Base-by-base conservation (phyloP, 2,329 filamentous ascomycete genomes). In the Acarospora socialis region DNA sequence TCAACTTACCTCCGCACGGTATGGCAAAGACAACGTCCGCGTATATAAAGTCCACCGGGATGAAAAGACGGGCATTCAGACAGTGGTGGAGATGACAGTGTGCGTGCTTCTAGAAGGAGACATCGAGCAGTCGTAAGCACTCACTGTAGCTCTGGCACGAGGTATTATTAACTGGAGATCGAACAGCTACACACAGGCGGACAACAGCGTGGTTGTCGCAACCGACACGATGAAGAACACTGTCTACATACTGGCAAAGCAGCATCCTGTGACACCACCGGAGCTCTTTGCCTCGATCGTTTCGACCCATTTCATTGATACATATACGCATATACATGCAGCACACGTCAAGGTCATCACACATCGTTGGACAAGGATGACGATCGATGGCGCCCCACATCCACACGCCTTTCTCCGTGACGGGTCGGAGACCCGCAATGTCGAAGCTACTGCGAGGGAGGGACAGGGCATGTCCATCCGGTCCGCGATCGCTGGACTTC, bases 181-280 rank as follows among this genome's bases (percentile, higher is more conserved):
- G 12, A 14, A 49, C 41, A 92, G 82, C 43, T 98, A 93, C 68
- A 98, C 87, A 40, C 59, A 71, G 51, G 87, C 83, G 47, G 86
- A 98, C 65, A 98, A 98, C 68, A 81, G 77, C 48, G 81, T 92
- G 43, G 74, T 98, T 37, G 87, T 98, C 39, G 84, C 90, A 42
- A 98, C 90, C 39, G 90, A 98, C 60, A 87, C 84, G 16, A 92
- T 95, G 63, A 98, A 98, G 66, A 93, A 98, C 62, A 95, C 81
- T 47, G 77, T 81, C 53, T 93, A 90, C 66, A 84, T 98, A 61
- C 78, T 82, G 52, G 87, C 90, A 51, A 94, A 93, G 64, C 78
- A 92, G 60, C 68, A 92, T 63, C 81, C 86, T 20, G 80, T 98
- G 47, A 83, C 77, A 46, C 86, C 90, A 10, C 87, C 90, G 0